Conservation (phyloP, 805 yeast species). For the Sugiyamaella marilandica region DNA sequence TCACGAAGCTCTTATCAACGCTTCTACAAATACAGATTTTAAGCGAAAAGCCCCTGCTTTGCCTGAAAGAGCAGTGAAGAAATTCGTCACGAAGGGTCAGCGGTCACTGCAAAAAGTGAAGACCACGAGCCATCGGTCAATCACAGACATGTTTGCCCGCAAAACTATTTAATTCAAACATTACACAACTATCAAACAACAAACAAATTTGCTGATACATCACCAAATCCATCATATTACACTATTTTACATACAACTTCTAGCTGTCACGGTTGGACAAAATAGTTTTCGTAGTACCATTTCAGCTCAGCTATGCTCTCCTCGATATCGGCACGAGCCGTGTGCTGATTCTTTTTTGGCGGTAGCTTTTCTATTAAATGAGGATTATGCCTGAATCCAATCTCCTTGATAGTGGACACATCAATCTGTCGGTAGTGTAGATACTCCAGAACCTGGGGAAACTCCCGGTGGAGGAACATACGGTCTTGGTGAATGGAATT, state of each 20-base stretch:
- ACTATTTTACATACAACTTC: neutral
- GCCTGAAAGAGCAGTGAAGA: constrained; percentile 12
- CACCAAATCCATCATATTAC: neutral
- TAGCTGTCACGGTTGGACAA: constrained; percentile 18
- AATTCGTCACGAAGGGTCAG: constrained; percentile 11
- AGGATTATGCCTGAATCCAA: constrained; percentile 74
- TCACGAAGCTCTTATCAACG: constrained; percentile 18
- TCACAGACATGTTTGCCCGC: constrained; percentile 33
- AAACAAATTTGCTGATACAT: neutral
- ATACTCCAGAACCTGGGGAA: constrained; percentile 61
- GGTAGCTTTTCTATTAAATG: constrained; percentile 53
- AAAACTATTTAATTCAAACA: constrained; percentile 5
- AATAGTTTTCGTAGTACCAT: constrained; percentile 70
- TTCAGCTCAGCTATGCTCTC: constrained; percentile 82
- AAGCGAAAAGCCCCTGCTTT: constrained; percentile 7
- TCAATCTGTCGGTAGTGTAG: constrained; percentile 79
- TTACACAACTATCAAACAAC: neutral
- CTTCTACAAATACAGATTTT: constrained; percentile 11
- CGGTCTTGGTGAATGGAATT: constrained; percentile 91
- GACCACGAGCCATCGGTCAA: constrained; percentile 24
- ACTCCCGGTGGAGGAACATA: constrained; percentile 73
- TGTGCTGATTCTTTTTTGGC: constrained; percentile 64
- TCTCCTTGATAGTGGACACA: constrained; percentile 81
- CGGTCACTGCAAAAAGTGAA: constrained; percentile 19
- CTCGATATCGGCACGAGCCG: constrained; percentile 81